Base-by-base conservation (phyloP, 768 basidiomycete genomes). In the Mycena floridula region DNA sequence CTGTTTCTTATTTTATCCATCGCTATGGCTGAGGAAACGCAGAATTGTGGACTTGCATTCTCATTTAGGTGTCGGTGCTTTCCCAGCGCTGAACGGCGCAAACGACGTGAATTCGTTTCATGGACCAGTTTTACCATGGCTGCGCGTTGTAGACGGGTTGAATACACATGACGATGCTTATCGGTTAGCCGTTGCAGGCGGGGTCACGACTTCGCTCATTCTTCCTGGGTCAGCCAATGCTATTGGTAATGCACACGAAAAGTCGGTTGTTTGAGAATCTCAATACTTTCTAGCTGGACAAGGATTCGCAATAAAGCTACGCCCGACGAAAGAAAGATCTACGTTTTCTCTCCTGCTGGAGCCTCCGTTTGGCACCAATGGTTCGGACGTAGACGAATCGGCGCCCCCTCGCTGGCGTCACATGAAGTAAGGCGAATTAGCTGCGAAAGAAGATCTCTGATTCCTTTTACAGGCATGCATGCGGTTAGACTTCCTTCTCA, bases 161-260 rank as follows among this genome's bases (percentile, higher is more conserved):
- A 81, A 86, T 57, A 82, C 80, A 0, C 81, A 82, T 44, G 83
- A 85, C 52, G 69, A 73, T 22, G 65, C 81, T 0, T 76, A 75
- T 51, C 61, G 54, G 32, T 66, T 79, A 8, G 67, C 76, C 11
- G 73, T 82, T 39, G 64, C 84, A 0, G 85, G 85, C 1, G 57
- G 85, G 12, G 74, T 86, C 25, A 85, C 85, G 0, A 79, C 81
- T 2, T 70, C 75, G 23, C 73, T 80, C 46, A 61, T 84, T 27
- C 62, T 86, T 0, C 84, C 84, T 3, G 84, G 82, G 2, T 76
- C 69, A 23, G 51, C 51, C n/a, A 47, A 51, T 48, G 47, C 35
- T n/a, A 45, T 45, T n/a, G 42, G 47, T 44, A 24, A n/a, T n/a
- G n/a, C n/a, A 35, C 15, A 35, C 15, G 15, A 15, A 4, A 15